phyloP scores from a whole-genome alignment of 2,329 filamentous ascomycete genomes.

The Exserohilum turcica region DNA sequence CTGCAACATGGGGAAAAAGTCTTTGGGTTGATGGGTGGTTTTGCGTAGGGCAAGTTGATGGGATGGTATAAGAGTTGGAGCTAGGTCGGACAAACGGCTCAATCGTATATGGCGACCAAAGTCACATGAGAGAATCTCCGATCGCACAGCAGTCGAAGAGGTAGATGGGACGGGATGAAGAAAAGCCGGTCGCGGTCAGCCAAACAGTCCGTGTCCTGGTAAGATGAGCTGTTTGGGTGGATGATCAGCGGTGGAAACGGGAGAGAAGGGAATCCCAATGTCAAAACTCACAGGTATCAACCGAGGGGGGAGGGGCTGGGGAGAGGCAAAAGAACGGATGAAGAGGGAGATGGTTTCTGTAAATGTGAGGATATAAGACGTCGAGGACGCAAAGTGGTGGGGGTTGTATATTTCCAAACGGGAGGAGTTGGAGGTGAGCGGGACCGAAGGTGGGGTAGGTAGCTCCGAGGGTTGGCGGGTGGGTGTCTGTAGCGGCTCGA shows the following conservation, averaged over 20 bases:
- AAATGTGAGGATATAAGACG: not conserved
- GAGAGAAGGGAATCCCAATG: not conserved
- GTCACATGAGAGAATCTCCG: constrained; percentile 5
- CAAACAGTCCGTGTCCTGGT: not conserved
- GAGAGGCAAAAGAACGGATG: not conserved
- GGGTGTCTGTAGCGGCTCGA: constrained; percentile 3
- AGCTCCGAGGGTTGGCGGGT: constrained; percentile 1
- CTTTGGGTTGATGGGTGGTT: constrained; percentile 1
- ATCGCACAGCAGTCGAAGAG: not conserved
- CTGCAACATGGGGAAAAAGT: constrained; percentile 46
- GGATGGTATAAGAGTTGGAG: not conserved
- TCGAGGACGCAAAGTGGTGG: not conserved
- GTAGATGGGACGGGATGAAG: not conserved
- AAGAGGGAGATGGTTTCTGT: not conserved
- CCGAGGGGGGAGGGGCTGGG: not conserved
- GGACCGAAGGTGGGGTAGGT: constrained; percentile 17
- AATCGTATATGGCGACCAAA: constrained; percentile 1
- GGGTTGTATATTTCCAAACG: not conserved
- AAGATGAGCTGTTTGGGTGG: not conserved
- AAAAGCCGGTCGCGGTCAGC: not conserved
- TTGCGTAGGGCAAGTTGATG: constrained; percentile 6
- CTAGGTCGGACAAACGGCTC: not conserved
- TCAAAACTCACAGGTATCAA: constrained; percentile 7
- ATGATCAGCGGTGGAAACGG: constrained; percentile 1
- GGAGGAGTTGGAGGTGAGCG: constrained; percentile 9